Evolutionary conservation across 352 stramenopile species (phyloP).

Genomic region (Phytophthora sp.): DNA sequence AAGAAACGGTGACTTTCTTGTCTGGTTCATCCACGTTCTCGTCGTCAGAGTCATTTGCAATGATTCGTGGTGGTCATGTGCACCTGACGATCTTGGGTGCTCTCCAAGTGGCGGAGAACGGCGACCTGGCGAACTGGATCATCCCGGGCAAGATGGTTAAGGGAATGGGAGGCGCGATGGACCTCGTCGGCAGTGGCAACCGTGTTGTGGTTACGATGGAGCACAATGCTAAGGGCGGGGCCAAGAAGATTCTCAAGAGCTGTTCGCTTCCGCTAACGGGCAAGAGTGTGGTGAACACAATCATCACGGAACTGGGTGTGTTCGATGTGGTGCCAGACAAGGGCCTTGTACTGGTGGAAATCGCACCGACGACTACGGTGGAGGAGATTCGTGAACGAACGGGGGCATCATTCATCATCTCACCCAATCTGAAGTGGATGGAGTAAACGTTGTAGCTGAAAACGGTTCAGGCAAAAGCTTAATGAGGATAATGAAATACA

Average conservation of each 20-base stretch:
- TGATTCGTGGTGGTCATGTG: slow-evolving; percentile 97
- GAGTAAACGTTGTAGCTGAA: slow-evolving; percentile 30
- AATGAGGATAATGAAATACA: slow-evolving; percentile 1
- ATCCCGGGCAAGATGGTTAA: slow-evolving; percentile 97
- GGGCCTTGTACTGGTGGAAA: slow-evolving; percentile 91
- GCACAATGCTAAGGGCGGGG: slow-evolving; percentile 94
- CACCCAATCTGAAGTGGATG: slow-evolving; percentile 66
- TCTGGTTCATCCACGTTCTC: slow-evolving; percentile 94
- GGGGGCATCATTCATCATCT: slow-evolving; percentile 79
- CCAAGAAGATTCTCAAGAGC: slow-evolving; percentile 94
- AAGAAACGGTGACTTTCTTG: slow-evolving; percentile 96
- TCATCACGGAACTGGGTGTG: slow-evolving; percentile 93
- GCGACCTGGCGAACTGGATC: slow-evolving; percentile 97
- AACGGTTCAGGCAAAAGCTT: no score
- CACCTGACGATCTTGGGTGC: slow-evolving; percentile 96
- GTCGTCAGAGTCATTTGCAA: slow-evolving; percentile 95
- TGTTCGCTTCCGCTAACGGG: slow-evolving; percentile 96
- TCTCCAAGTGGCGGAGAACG: slow-evolving; percentile 93
- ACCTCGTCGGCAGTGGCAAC: slow-evolving; percentile 93
- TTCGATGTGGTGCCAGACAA: slow-evolving; percentile 71
- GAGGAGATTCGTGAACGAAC: slow-evolving; percentile 85
- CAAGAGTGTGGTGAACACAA: slow-evolving; percentile 93
- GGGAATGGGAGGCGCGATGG: slow-evolving; percentile 98
- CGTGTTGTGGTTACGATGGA: slow-evolving; percentile 98
- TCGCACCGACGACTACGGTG: slow-evolving; percentile 78